These are phyloP conservation scores for Pleurotus djamor DNA, from an alignment of 768 basidiomycete species.

Conservation along the genomic window DNA sequence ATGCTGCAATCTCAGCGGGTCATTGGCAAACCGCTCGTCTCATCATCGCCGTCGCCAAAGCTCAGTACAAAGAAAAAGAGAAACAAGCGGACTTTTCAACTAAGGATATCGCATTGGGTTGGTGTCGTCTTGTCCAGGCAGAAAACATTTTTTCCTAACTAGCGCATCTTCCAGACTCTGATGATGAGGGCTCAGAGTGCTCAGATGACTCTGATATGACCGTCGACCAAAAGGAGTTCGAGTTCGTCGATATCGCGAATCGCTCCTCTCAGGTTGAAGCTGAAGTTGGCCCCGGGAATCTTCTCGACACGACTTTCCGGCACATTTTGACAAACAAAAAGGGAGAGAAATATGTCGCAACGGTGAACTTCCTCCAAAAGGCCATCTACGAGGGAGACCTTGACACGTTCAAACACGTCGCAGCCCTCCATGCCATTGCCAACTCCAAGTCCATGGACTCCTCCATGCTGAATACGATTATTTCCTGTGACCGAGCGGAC, in stretches of 20 bases:
- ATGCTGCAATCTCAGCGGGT: slow-evolving; percentile 43
- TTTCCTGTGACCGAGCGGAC: slow-evolving; percentile 38
- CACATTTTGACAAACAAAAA: background rate
- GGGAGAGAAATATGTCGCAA: background rate
- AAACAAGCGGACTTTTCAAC: slow-evolving; percentile 30
- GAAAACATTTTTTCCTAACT: too few relatives aligned
- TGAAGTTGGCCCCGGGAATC: slow-evolving; percentile 35
- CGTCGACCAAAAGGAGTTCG: slow-evolving; percentile 31
- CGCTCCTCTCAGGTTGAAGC: slow-evolving; percentile 41
- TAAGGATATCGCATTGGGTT: slow-evolving; percentile 32
- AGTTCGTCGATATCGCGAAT: slow-evolving; percentile 53
- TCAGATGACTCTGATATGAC: slow-evolving; percentile 37
- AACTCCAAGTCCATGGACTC: slow-evolving; percentile 23
- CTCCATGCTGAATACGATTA: slow-evolving; percentile 21
- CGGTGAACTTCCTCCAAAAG: slow-evolving; percentile 24
- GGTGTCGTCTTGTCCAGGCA: background rate
- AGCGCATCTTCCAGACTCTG: background rate
- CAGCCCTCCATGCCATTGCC: slow-evolving; percentile 38
- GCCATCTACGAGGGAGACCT: slow-evolving; percentile 44
- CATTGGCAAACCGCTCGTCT: slow-evolving; percentile 59
- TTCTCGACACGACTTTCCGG: slow-evolving; percentile 16
- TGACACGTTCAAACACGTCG: slow-evolving; percentile 46
- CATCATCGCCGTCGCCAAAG: slow-evolving; percentile 52
- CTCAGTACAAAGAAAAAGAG: slow-evolving; percentile 47
- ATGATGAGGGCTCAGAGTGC: slow-evolving; percentile 34